These are phyloP conservation scores for Flueggea neowawraea DNA, from an alignment of 441 rosid species.

Conservation along the genomic window DNA sequence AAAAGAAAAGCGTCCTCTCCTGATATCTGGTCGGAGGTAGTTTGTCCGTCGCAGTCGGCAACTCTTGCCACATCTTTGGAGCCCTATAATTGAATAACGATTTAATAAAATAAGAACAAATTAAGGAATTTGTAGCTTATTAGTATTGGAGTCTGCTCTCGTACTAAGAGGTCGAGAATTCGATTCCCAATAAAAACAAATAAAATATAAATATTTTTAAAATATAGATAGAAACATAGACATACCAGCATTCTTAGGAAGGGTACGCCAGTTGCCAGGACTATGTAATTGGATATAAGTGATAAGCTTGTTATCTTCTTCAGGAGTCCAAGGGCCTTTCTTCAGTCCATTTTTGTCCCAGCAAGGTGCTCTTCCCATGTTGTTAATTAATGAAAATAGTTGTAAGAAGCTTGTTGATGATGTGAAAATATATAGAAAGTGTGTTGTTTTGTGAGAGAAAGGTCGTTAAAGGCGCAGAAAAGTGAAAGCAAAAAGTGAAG, in stretches of 20 bases:
- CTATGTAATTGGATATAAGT: slow-evolving; percentile 67
- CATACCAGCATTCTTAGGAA: slow-evolving; percentile 89
- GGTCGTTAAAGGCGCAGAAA: not conserved
- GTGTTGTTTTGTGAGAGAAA: not conserved
- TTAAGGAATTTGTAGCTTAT: too few species aligned
- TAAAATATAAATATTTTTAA: too few species aligned
- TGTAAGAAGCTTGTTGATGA: not conserved
- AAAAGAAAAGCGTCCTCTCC: slow-evolving; percentile 44
- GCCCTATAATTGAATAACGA: slow-evolving; percentile 21
- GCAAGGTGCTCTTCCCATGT: slow-evolving; percentile 96
- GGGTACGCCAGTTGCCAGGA: slow-evolving; percentile 80
- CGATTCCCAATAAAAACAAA: too few species aligned
- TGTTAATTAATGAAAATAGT: not conserved
- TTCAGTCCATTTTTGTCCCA: slow-evolving; percentile 87
- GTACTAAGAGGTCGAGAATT: too few species aligned
- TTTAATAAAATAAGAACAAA: not conserved
- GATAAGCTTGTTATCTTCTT: slow-evolving; percentile 79
- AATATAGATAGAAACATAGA: not conserved
- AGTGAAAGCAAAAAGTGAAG: slow-evolving; percentile 7
- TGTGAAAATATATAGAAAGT: too few species aligned
- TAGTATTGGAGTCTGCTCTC: too few species aligned
- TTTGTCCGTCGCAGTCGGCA: slow-evolving; percentile 58
- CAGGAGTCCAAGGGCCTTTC: slow-evolving; percentile 95
- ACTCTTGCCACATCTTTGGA: slow-evolving; percentile 57
- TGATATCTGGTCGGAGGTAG: slow-evolving; percentile 54